Base-by-base conservation (phyloP, 1,139 yeast genomes). In the Candida dubliniensis region DNA sequence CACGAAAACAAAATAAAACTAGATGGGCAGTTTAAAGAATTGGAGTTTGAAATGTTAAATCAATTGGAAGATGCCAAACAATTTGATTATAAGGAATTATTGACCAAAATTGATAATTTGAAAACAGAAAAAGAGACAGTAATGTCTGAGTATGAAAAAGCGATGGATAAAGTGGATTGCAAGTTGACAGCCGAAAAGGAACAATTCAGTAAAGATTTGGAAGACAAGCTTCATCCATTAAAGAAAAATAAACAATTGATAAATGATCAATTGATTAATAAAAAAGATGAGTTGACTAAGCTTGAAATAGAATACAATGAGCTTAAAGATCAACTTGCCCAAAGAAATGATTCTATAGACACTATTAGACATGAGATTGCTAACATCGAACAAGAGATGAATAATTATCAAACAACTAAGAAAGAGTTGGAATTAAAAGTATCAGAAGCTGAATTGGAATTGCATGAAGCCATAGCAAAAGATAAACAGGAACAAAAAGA, bases 31-130 rank as follows among this genome's bases (percentile, higher is more conserved):
- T 64, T 56, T 47, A 64, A 64, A 25, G 71, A 69, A 34, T 48
- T 67, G 31, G 63, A 62, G 39, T 66, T 61, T 47, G 65, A 67
- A 42, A 52, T 72, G 44, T 54, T 59, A 31, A 55, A 63, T 38
- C 72, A 71, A 46, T 48, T 71, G 8, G 54, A 58, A 24, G 48
- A 50, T 1, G 71, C 69, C 2, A 50, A 52, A 38, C 46, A 50
- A 2, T 68, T 56, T 47, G 60, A 61, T 33, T 71, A 67, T 42
- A 56, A 57, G 13, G 60, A 56, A 25, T 42, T 56, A 2, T 15
- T 52, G 9, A 43, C 49, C 6, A 57, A 55, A 12, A 57, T 67
- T 13, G 44, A 48, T 5, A 37, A 36, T 3, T 48, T 67, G n/a
- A 48, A 54, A 24, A 30, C 31, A 2, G 46, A 53, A 27, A 45